phyloP scores from a whole-genome alignment of 495 filamentous ascomycete species.

The Rhypophila decipiens region DNA sequence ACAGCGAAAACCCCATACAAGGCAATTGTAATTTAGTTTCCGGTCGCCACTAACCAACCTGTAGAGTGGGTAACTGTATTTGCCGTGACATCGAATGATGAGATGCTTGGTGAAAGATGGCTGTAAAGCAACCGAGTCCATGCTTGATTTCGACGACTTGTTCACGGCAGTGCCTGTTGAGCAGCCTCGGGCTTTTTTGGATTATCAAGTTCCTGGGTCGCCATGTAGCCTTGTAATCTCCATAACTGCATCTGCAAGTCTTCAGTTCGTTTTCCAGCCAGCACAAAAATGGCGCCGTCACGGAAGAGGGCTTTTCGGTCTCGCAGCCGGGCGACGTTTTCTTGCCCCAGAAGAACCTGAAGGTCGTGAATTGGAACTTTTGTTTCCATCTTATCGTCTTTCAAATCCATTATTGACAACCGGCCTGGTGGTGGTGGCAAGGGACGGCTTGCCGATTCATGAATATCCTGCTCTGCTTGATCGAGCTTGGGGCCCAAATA shows the following conservation, averaged over 20 bases:
- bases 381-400: slow-evolving; percentile 10
- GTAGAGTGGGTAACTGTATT: too few relatives aligned
- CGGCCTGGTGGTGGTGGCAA: slow-evolving; percentile 5
- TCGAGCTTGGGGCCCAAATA: slow-evolving; percentile 21
- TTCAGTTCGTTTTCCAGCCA: slow-evolving; percentile 39
- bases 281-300: slow-evolving; percentile 32
- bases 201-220: background rate
- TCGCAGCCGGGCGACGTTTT: slow-evolving; percentile 24
- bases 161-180: too few relatives aligned
- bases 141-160: too few relatives aligned
- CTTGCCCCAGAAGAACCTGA: slow-evolving; percentile 31
- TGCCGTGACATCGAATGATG: too few relatives aligned
- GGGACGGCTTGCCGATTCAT: too few relatives aligned
- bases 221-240: slow-evolving; percentile 60
- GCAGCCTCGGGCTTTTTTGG: too few relatives aligned
- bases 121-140: too few relatives aligned
- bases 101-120: too few relatives aligned
- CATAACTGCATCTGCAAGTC: slow-evolving; percentile 54
- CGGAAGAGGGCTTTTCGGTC: slow-evolving; percentile 20
- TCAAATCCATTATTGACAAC: slow-evolving; percentile 24
- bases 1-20: too few relatives aligned
- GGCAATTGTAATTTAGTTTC: too few relatives aligned
- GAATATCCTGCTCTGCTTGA: background rate
- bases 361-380: slow-evolving; percentile 39
- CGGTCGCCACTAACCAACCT: too few relatives aligned